phyloP scores from a whole-genome alignment of 2,329 filamentous ascomycete species.

The Neonectria faginata region DNA sequence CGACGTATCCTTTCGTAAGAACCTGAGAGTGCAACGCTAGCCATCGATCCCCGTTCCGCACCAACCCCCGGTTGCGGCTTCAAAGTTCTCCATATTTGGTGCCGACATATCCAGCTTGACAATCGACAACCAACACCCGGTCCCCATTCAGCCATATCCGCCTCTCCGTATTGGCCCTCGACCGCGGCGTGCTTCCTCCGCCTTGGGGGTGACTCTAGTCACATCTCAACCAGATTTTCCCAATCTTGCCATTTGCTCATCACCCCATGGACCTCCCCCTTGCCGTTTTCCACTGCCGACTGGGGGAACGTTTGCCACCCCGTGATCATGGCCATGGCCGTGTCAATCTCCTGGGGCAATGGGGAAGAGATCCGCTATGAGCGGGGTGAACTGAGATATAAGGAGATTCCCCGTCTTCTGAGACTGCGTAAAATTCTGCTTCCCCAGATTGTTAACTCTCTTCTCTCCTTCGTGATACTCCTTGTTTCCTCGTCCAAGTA shows the following conservation, averaged over 20 bases:
- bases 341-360: conserved; percentile 4
- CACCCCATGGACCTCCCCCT: not conserved
- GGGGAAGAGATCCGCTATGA: conserved; percentile 7
- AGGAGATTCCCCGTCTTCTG: not conserved
- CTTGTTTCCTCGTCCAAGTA: not conserved
- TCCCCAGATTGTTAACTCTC: not conserved
- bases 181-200: conserved; percentile 16
- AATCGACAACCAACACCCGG: conserved; percentile 22
- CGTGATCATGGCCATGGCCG: not conserved
- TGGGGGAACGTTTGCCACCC: conserved; percentile 2
- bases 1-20: conserved; percentile 13
- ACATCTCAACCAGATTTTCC: not conserved
- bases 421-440: not conserved
- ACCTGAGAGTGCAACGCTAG: conserved; percentile 4
- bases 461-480: not conserved
- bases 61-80: conserved; percentile 15
- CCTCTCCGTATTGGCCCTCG: conserved; percentile 29
- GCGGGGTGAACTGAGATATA: conserved; percentile 12
- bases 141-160: conserved; percentile 30
- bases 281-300: conserved; percentile 1
- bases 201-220: conserved; percentile 34
- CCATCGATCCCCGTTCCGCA: conserved; percentile 26
- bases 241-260: not conserved
- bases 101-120: conserved; percentile 39
- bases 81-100: conserved; percentile 31